phyloP scores from a whole-genome alignment of 1,139 yeast species.

The Starmera stellimalicola region DNA sequence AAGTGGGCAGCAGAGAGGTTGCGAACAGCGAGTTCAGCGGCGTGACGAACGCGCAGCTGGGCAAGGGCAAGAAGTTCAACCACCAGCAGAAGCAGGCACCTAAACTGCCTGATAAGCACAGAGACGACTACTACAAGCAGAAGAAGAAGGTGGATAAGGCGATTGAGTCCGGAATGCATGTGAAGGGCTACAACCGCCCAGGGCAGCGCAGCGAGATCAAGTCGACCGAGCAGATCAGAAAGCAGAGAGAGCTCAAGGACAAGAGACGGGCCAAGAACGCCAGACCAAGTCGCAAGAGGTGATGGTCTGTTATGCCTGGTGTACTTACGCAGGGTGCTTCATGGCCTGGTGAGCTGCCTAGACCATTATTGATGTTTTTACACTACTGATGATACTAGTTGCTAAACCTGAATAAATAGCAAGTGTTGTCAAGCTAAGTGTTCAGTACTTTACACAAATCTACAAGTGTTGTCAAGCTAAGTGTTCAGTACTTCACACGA shows the following conservation, averaged over 20 bases:
- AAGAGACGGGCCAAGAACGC: constrained; percentile 79
- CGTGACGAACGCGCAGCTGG: constrained; percentile 20
- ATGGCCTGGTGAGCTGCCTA: too few relatives aligned
- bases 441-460: too few relatives aligned
- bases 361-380: neutral
- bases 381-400: too few relatives aligned
- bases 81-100: constrained; percentile 80
- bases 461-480: too few relatives aligned
- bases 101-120: constrained; percentile 73
- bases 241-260: constrained; percentile 60
- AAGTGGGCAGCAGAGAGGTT: constrained; percentile 47
- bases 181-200: constrained; percentile 53
- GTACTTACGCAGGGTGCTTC: too few relatives aligned
- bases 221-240: constrained; percentile 69
- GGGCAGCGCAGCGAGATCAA: constrained; percentile 53
- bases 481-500: too few relatives aligned
- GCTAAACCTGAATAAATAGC: too few relatives aligned
- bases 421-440: too few relatives aligned
- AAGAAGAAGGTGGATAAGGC: constrained; percentile 81
- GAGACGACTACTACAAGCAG: constrained; percentile 82
- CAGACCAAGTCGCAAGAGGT: constrained; percentile 52
- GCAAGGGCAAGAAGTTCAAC: constrained; percentile 43
- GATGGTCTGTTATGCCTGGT: too few relatives aligned
- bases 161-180: constrained; percentile 59
- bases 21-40: constrained; percentile 14